Base-by-base conservation (phyloP, 1,139 yeast genomes). In the Suhomyces guaymorum region DNA sequence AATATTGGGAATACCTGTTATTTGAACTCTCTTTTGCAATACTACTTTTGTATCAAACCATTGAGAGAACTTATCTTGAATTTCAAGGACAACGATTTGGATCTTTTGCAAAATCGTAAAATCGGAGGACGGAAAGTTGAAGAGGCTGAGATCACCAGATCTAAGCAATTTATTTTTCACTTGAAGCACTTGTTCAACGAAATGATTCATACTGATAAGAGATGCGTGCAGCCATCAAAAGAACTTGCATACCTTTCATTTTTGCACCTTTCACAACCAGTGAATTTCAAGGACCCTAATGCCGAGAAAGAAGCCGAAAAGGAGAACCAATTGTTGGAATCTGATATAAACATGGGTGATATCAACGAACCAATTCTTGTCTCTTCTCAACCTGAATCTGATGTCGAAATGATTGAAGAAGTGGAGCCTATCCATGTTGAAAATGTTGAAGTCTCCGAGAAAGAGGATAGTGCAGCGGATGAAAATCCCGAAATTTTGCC, bases 1-100 rank as follows among this genome's bases (percentile, higher is more conserved):
- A 92, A 92, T 53, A 89, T 89, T 47, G 97, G 98, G 21, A 92
- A 92, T 54, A 90, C 98, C 0, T 92, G 98, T 58, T 92, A 92
- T 49, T 70, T 92, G 54, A 92, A 92, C 54, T 89, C 97, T 0
- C 68, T 92, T 34, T 64, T 92, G 21, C 98, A 92, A 54, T 92
- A 83, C 51, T 90, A 88, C 55, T 92, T 88, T 60, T 84, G 90
- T 8, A 79, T 92, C 33, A 77, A 78, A 36, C 97, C 97, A 0
- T 65, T 92, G 30, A 71, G 97, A 39, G 79, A 83, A 1, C 73
- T 77, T 43, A 73, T 88, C 12, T 53, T 85, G 34, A 52, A 27
- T 1, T 88, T 83, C 44, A 70, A 71, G 30, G 72, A 63, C 32
- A 44, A 48, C 10, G 55, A 53, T 15, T 36, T 46, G 36, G 36